Base-by-base conservation (phyloP, 805 yeast genomes). In the Myxozyma monticola region DNA sequence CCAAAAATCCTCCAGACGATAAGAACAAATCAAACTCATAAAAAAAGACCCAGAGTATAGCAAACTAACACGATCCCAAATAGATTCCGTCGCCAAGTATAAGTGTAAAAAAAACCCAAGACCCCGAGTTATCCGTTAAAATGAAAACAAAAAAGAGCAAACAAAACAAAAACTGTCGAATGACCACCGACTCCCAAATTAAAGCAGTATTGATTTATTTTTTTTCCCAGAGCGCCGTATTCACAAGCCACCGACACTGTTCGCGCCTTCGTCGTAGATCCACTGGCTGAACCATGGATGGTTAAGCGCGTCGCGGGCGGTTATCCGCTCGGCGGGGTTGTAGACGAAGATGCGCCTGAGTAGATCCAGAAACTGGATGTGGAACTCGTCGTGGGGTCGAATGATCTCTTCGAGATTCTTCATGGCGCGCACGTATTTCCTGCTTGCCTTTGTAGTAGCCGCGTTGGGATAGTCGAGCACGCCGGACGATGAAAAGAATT, bases 221-320 rank as follows among this genome's bases (percentile, higher is more conserved):
- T n/a, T 26, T 12, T 26, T 20, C 26, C 63, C 79, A 84, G 42
- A 97, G 15, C 3, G 3, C 18, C 34, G 10, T 14, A 15, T 4
- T 10, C 31, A 22, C 25, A 36, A 17, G 41, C 14, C 45, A 15
- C 45, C 49, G 2, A 38, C 31, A 15, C 48, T 43, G 21, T 6
- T 25, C 3, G 37, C 29, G 4, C 57, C 57, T 18, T 52, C 54
- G 35, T 52, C 57, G 21, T 12, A 12, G 12, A n/a, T 9, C 7
- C 22, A 21, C 35, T 53, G 45, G 15, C 34, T 20, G 40, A 95
- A 83, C 86, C 96, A 93, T 41, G 87, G 88, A 67, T 88, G 96
- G 51, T 76, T 74, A 58, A 88, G 73, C 0, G 95, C 93, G 56
- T 84, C 84, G 51, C 76, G 77, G 3, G 91, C 95, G 1, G 87